Conservation (phyloP, 208 protist species). For the Porcisia hertigi region DNA sequence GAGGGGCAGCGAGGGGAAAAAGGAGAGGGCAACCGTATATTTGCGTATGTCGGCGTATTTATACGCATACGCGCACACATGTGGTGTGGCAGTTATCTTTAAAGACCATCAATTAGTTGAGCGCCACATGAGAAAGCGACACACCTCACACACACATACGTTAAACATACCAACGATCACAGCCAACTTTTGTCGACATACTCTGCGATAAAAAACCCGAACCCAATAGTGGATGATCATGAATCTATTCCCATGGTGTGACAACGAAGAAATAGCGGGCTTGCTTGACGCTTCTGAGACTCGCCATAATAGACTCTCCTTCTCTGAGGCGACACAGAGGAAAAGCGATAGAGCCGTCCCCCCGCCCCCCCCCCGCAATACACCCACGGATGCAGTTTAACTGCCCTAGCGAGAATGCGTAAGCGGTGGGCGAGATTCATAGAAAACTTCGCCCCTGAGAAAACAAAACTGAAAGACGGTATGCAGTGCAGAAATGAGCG, state of each 20-base stretch:
- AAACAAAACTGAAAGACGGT: conserved; percentile 1
- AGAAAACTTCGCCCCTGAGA: neutral
- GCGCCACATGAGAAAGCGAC: neutral
- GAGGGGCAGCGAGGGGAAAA: neutral
- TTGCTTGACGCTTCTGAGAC: neutral
- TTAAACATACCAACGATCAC: neutral
- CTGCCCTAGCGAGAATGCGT: neutral
- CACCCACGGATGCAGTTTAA: neutral
- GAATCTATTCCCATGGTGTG: neutral
- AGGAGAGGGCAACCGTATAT: neutral
- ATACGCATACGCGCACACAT: too few relatives aligned
- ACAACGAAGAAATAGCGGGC: neutral
- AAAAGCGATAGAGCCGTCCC: neutral
- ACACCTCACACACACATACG: neutral
- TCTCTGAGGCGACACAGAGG: neutral
- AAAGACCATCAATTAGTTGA: neutral
- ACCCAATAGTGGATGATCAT: neutral
- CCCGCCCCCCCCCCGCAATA: too few relatives aligned
- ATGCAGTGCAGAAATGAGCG: neutral
- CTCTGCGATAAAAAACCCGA: neutral
- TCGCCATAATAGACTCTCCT: neutral
- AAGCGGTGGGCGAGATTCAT: neutral
- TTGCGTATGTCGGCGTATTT: too few relatives aligned
- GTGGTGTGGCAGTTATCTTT: neutral
- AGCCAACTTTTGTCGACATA: neutral